phyloP scores from a whole-genome alignment of 2,329 filamentous ascomycete genomes.

The Clonostachys sp. region DNA sequence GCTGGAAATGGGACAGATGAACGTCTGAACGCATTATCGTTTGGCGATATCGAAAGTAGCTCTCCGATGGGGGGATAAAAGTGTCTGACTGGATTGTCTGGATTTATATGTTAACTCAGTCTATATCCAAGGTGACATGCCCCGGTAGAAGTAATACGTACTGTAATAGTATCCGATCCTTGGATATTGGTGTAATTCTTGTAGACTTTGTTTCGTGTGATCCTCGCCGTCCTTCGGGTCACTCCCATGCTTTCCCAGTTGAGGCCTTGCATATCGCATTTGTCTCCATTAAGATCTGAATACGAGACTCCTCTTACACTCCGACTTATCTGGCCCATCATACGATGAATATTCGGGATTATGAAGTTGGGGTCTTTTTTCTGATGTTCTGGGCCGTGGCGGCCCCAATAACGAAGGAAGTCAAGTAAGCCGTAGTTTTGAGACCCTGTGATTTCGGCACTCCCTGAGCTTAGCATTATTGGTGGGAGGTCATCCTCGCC shows the following conservation, averaged over 20 bases:
- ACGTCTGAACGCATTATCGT: constrained; percentile 52
- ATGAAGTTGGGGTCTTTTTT: constrained; percentile 15
- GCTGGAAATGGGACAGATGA: constrained; percentile 59
- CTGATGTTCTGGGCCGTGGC: constrained; percentile 17
- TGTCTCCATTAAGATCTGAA: constrained; percentile 47
- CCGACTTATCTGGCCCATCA: neutral
- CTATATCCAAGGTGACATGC: no score
- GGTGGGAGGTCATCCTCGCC: neutral
- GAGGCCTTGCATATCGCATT: constrained; percentile 54
- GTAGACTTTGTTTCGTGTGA: constrained; percentile 42
- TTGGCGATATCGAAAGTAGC: constrained; percentile 53
- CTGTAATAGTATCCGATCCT: constrained; percentile 29
- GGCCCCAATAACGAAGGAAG: constrained; percentile 46
- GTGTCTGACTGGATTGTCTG: neutral
- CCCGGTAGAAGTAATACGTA: no score
- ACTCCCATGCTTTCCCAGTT: constrained; percentile 51
- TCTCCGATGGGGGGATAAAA: constrained; percentile 31
- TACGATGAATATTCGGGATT: constrained; percentile 17
- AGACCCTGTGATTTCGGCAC: constrained; percentile 33
- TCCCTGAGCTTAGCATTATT: constrained; percentile 21
- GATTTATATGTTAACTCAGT: no score
- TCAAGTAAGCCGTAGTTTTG: constrained; percentile 43
- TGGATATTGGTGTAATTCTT: constrained; percentile 53
- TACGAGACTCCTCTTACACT: constrained; percentile 22
- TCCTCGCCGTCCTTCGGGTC: constrained; percentile 40